Evolutionary conservation across 495 filamentous ascomycete species (phyloP), one percentile per base, ranked within the genome.

Genomic region (Cryomyces antarcticus): DNA sequence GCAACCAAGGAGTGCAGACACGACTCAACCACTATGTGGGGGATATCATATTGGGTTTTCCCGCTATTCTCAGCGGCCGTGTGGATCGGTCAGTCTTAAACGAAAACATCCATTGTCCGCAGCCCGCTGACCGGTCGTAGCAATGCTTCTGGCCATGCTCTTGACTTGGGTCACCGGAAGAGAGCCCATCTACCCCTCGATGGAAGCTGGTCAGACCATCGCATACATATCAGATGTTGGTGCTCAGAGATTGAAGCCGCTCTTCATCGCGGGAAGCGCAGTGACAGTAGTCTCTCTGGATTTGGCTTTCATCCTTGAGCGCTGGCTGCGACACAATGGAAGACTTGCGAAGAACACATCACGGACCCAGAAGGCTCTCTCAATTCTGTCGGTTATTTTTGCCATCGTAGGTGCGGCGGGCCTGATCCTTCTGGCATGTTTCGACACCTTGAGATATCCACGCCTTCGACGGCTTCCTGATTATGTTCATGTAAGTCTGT

Each of bases 251-350:
- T 63, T 94, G 3, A 84, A 94, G 48, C 89, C 89, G 0, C 65
- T 96, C 2, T 97, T 97, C 65, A 73, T 97, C 45, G 65, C 75
- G 7, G 85, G 85, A 43, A 78, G 76, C 60, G 63, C 68, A 7
- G 64, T 94, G 13, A 87, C 82, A 12, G 82, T 85, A 41, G 64
- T 94, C 31, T 79, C 84, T 47, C 73, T 97, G 45, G 82, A 93
- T 64, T 60, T 88, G 28, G 73, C 80, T 7, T 83, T 97, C 47
- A 59, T 77, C 29, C 59, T 78, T 28, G 89, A 94, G 68, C 71
- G 85, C 38, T 84, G 77, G 71, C 69, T 93, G 34, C 79, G 85
- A 12, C 82, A 92, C 57, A 65, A 62, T 2, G 82, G 80, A 1
- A 74, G 78, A 3, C 59, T 92, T 33, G 73, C 74, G 9, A 72